Base-by-base conservation (phyloP, 2,329 filamentous ascomycete genomes). In the Penicillium fuscoglaucum region DNA sequence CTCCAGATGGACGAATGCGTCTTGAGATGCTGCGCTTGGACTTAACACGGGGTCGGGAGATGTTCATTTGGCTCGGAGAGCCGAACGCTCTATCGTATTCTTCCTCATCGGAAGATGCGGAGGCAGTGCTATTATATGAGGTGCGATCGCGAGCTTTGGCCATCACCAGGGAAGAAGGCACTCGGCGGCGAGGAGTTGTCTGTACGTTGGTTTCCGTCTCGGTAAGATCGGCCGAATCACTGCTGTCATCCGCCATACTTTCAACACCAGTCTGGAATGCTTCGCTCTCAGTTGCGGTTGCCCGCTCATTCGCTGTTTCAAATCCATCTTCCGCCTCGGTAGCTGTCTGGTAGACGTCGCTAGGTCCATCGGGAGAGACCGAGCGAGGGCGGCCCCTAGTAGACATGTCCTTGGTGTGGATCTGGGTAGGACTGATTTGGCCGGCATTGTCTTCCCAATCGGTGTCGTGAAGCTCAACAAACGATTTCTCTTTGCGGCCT, bases 221-320 rank as follows among this genome's bases (percentile, higher is more conserved):
- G 0, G 92, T 96, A 48, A 90, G 80, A 65, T 92, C 89, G 61
- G 91, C 91, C 57, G 86, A 89, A 54, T 74, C 72, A 43, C 68
- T 71, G 69, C 88, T 92, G 17, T 91, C 90, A 67, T 82, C 82
- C 54, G 80, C 82, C 62, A 87, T 77, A 61, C 82, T 86, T 71
- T 98, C 95, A 17, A 87, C 85, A n/a, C 90, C 92, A 4, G 93
- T 97, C 73, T 96, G 90, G 84, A 98, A 98, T 62, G 91, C 91
- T 66, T 98, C 93, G 12, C 92, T 96, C 76, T 96, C 93, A 0
- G 91, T 96, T 13, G 81, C 84, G 8, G 79, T 83, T 55, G 84
- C 84, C 29, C 87, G 86, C 75, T 97, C 93, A 68, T 96, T 90
- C 26, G 87, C 87, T 44, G 87, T 90, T 71, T 90, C 87, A 61